Evolutionary conservation across 352 stramenopile species (phyloP), one percentile per base, ranked within the genome.

Genomic region (Globisporangium megalacanthum): DNA sequence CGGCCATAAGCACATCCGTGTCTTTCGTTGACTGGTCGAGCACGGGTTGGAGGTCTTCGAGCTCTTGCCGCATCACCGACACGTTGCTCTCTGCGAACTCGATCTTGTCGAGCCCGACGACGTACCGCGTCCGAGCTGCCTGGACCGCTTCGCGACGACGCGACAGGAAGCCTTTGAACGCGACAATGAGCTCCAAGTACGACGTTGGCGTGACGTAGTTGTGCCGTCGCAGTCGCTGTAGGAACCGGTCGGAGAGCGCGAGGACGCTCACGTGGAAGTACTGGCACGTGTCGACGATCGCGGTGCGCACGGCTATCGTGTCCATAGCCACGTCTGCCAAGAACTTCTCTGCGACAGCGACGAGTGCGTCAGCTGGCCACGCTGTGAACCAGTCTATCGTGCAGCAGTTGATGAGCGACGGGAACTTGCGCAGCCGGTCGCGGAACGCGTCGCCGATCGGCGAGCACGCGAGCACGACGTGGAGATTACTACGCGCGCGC

Each of bases 381-480:
- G 91, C 86, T 8, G 88, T 98, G 66, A 98, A 98, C 94, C 94
- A 98, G 63, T 98, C 93, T 64, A 98, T 98, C n/a, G 92, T 97
- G 60, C 94, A 98, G 68, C 94, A 98, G 62, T 98, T 98, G 72
- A 98, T 97, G 8, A 98, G 77, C 39, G 89, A 97, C 13, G 94
- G 94, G 71, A 98, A 98, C 56, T 98, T 97, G 37, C 94, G 86
- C 36, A 98, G 70, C 4, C 94, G 73, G 48, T 98, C 92, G 9
- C 94, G 65, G 63, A 98, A 98, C 2, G 94, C 94, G 31, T 97
- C 88, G 6, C 94, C 94, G 51, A 98, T 98, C 7, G 94, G 94
- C 0, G 86, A 97, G 39, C 97, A 98, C 6, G 94, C 93, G 25
- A 98, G 65, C 8, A 98, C 87, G 58, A 98, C 95, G 64, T 98